Evolutionary conservation across 2,329 filamentous ascomycete species (phyloP), one percentile per base, ranked within the genome.

Genomic region (Erysiphe pisi): DNA sequence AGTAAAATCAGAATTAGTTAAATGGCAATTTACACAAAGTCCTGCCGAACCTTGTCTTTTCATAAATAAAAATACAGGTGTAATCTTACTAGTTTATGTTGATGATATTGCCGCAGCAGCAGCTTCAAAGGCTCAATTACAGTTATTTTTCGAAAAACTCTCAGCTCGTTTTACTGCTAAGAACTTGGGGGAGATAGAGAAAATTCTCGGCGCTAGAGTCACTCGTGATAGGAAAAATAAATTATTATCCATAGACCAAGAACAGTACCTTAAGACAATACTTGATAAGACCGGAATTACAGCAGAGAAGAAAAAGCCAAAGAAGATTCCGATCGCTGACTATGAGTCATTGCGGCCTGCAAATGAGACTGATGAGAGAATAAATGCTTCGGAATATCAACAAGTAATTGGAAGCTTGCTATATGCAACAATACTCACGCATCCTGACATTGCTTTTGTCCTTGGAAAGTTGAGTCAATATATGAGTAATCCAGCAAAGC

Each of bases 141-240:
- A 7, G 14, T n/a, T 11, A 45, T 49, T 75, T 28, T 75, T 49
- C 52, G 47, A 75, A 28, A 22, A 45, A 22, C 43, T 75, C 40
- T 75, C 71, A 22, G 25, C 25, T 49, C 20, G 43, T 25, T 75
- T 75, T 45, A 75, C 47, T 4, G 71, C 71, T 40, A 75, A 75
- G 43, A 52, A 75, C 43, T 45, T 75, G 71, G 71, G 71, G 71
- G 71, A 75, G 40, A 75, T 75, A 49, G 25, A 75, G 28, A 75
- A 75, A 45, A 75, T 75, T 75, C 43, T 14, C 14, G 71, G 36
- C 2, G 58, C 58, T 63, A 68, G 61, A 20, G 25, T 36, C 36
- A 68, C 61, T 4, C 31, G 61, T 36, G 61, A 68, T 7, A 68
- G 61, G 40, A 36, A 68, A 68, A 68, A 68, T 68, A 31, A 36